Conservation (phyloP, 2,329 filamentous ascomycete species). For the Apiospora kogelbergensis region DNA sequence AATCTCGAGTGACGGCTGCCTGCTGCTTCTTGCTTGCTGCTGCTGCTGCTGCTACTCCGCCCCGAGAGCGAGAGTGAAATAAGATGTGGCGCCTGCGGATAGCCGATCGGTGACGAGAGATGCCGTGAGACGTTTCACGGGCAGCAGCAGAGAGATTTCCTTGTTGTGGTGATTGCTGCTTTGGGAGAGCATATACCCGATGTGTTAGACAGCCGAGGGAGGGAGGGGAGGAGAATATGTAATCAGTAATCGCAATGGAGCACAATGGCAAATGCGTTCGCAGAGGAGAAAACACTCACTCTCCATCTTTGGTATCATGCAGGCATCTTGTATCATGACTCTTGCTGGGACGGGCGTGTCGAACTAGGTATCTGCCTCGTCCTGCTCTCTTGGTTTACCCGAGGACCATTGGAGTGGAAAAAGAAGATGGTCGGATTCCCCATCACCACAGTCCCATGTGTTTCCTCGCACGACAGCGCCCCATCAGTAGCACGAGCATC, state of each 20-base stretch:
- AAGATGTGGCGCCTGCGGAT: conserved; percentile 6
- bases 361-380: neutral
- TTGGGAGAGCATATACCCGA: neutral
- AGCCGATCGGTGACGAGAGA: neutral
- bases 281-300: neutral
- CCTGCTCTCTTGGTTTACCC: neutral
- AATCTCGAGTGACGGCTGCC: neutral
- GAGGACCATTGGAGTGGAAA: neutral
- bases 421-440: too few relatives aligned
- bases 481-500: neutral
- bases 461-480: neutral
- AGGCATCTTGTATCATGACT: neutral
- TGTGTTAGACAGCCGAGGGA: neutral
- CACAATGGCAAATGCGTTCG: neutral
- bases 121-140: neutral
- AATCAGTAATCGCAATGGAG: neutral
- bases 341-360: neutral
- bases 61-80: neutral
- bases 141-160: neutral
- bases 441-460: neutral
- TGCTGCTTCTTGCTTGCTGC: neutral
- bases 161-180: neutral
- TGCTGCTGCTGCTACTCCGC: neutral
- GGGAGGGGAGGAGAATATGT: neutral
- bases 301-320: neutral